These are phyloP conservation scores for Rehmannia glutinosa DNA, from an alignment of 257 asterid genomes.

Conservation along the genomic window DNA sequence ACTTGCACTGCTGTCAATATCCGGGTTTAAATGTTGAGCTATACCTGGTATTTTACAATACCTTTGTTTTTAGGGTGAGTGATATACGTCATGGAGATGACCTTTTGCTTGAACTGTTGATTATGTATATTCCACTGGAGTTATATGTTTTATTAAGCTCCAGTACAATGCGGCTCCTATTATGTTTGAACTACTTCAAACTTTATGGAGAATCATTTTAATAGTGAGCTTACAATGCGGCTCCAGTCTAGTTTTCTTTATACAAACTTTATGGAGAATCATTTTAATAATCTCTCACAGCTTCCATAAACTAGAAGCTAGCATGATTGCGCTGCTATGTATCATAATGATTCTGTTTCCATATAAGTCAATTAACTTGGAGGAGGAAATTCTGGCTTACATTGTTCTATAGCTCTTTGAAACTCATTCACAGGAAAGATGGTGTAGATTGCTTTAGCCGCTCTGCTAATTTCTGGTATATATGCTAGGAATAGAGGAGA, in stretches of 20 bases:
- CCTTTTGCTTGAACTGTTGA: background rate
- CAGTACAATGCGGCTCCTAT: background rate
- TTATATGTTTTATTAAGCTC: background rate
- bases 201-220: too few relatives aligned
- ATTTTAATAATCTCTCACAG: background rate
- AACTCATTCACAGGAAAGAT: background rate
- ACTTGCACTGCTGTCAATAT: slow-evolving; percentile 3
- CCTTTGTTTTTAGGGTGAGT: background rate
- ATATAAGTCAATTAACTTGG: background rate
- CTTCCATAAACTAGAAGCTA: background rate
- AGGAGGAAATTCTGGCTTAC: background rate
- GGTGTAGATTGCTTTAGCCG: background rate
- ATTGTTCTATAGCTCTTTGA: background rate
- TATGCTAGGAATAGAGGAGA: background rate
- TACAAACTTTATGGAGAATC: too few relatives aligned
- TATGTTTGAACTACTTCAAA: background rate
- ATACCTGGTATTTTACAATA: background rate
- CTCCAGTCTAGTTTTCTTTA: background rate
- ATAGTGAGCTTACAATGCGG: too few relatives aligned
- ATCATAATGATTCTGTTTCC: background rate
- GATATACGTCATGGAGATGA: slow-evolving; percentile 7
- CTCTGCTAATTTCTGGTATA: background rate
- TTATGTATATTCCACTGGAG: background rate
- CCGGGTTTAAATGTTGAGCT: background rate
- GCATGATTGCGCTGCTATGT: background rate